Evolutionary conservation across 2,329 filamentous ascomycete species (phyloP).

Genomic region (Zasmidium angulare): DNA sequence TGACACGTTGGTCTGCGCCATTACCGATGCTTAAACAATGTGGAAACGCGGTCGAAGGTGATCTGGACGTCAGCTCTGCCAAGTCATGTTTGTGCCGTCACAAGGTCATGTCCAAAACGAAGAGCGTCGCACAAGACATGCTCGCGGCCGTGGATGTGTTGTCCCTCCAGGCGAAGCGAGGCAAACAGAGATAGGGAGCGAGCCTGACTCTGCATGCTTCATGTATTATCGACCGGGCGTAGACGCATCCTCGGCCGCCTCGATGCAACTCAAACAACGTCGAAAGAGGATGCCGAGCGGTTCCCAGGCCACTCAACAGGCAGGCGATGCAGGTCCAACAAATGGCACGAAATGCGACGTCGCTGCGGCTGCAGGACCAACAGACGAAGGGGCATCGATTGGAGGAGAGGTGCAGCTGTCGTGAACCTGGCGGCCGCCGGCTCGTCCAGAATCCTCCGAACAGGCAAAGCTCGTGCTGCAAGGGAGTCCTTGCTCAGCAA

Average conservation of each 20-base stretch:
- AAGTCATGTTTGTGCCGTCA: slow-evolving; percentile 4
- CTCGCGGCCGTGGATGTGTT: slow-evolving; percentile 13
- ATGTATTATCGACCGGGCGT: slow-evolving; percentile 2
- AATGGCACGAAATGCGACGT: slow-evolving; percentile 9
- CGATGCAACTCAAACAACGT: slow-evolving; percentile 2
- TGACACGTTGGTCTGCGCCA: slow-evolving; percentile 19
- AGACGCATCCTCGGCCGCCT: slow-evolving; percentile 7
- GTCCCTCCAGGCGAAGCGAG: slow-evolving; percentile 11
- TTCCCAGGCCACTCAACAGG: slow-evolving; percentile 11
- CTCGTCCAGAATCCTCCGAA: background rate
- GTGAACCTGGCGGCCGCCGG: slow-evolving; percentile 9
- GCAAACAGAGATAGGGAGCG: slow-evolving; percentile 7
- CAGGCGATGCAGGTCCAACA: slow-evolving; percentile 15
- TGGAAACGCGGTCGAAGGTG: background rate
- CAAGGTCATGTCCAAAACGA: slow-evolving; percentile 5
- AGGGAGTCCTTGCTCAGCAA: background rate
- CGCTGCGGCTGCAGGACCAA: slow-evolving; percentile 12
- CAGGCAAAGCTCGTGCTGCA: background rate
- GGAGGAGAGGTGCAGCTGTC: slow-evolving; percentile 18
- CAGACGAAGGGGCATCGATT: slow-evolving; percentile 7
- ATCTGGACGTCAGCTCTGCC: background rate
- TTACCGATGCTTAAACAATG: background rate
- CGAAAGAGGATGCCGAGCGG: slow-evolving; percentile 4
- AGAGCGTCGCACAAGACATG: slow-evolving; percentile 9
- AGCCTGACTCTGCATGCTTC: slow-evolving; percentile 1